Conservation (phyloP, 2,329 filamentous ascomycete genomes). For the Fusarium pseudograminearum region DNA sequence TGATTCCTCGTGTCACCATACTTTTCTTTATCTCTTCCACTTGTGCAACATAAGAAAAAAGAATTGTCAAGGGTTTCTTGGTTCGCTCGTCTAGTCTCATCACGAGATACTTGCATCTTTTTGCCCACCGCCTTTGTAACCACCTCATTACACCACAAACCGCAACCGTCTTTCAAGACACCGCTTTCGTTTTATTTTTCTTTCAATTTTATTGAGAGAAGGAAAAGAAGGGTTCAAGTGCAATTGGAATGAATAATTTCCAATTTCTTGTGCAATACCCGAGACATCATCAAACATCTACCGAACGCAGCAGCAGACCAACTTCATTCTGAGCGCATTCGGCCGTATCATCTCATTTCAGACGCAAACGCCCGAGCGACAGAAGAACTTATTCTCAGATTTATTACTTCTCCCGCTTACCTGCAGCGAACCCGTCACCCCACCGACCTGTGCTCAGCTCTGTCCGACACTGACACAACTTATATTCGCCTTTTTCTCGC, state of each 20-base stretch:
- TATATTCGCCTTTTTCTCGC: conserved; percentile 21
- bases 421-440: conserved; percentile 35
- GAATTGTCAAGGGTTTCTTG: background rate
- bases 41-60: conserved; percentile 6
- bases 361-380: conserved; percentile 23
- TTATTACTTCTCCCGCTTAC: conserved; percentile 25
- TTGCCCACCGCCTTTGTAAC: conserved; percentile 36
- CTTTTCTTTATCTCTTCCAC: background rate
- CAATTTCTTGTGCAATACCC: conserved; percentile 11
- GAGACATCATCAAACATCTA: conserved; percentile 29
- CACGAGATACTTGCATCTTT: conserved; percentile 35
- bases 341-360: background rate
- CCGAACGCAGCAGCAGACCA: conserved; percentile 14
- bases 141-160: conserved; percentile 16
- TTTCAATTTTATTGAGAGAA: background rate
- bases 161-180: conserved; percentile 16
- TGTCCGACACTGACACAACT: conserved; percentile 25
- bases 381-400: conserved; percentile 15
- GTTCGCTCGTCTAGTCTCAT: conserved; percentile 16
- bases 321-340: conserved; percentile 14
- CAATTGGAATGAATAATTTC: conserved; percentile 10
- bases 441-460: conserved; percentile 17
- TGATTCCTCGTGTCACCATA: conserved; percentile 14
- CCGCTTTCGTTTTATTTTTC: conserved; percentile 2
- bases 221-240: conserved; percentile 33